phyloP scores from a whole-genome alignment of 495 filamentous ascomycete species.

The Talaromyces thailandensis region DNA sequence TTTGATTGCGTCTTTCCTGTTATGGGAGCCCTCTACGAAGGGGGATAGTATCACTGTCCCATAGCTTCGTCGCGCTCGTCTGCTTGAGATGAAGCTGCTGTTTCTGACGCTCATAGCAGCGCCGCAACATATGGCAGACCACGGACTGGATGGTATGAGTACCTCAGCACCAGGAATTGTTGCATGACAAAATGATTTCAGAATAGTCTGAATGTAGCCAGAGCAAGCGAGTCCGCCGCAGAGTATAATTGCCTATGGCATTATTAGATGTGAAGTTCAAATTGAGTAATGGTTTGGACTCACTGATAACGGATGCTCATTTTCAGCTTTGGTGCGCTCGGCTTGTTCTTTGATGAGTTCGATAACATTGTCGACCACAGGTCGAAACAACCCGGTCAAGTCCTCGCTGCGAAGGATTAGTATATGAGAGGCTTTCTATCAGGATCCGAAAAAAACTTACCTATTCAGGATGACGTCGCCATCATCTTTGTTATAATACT shows the following conservation, averaged over 20 bases:
- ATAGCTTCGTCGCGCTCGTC: slow-evolving; percentile 63
- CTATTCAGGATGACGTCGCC: slow-evolving; percentile 6
- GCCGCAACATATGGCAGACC: slow-evolving; percentile 69
- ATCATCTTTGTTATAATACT: slow-evolving; percentile 8
- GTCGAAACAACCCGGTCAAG: slow-evolving; percentile 39
- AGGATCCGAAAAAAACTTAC: background rate
- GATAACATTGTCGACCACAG: slow-evolving; percentile 48
- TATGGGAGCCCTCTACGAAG: background rate
- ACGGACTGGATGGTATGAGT: slow-evolving; percentile 37
- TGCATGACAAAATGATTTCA: slow-evolving; percentile 18
- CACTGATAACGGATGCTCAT: slow-evolving; percentile 22
- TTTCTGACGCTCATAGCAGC: slow-evolving; percentile 51
- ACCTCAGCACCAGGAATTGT: slow-evolving; percentile 4
- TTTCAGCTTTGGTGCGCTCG: slow-evolving; percentile 18
- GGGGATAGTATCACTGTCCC: slow-evolving; percentile 21
- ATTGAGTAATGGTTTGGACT: background rate
- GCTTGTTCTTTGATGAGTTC: slow-evolving; percentile 46
- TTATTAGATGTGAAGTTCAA: too few relatives aligned
- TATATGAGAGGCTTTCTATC: background rate
- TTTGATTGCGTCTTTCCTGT: background rate
- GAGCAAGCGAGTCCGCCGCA: slow-evolving; percentile 64
- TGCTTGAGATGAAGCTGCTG: slow-evolving; percentile 59
- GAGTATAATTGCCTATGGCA: slow-evolving; percentile 46
- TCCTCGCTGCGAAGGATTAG: slow-evolving; percentile 15
- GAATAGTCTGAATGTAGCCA: slow-evolving; percentile 48